Base-by-base conservation (phyloP, 495 filamentous ascomycete genomes). In the Copromyces sp. region DNA sequence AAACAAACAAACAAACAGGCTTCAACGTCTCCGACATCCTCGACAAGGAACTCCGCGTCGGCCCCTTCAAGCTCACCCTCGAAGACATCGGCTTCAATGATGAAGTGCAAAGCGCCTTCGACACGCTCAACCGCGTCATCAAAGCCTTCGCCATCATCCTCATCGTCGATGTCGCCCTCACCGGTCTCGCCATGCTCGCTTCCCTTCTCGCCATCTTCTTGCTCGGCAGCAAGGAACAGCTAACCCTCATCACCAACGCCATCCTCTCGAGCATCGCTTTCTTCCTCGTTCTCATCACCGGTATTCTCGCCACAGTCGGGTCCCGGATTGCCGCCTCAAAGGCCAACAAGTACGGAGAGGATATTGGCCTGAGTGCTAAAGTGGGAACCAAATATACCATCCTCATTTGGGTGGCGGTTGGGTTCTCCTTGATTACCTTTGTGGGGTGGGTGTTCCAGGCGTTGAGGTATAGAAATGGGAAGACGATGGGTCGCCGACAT, bases 351-450 rank as follows among this genome's bases (percentile, higher is more conserved):
- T 45, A 72, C 3, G 84, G 82, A 17, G 72, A 73, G 9, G 76
- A 77, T 4, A 73, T 78, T 3, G 82, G 81, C 11, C 75, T 86
- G 38, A 73, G 71, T 0, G 82, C 80, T 1, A 70, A 74, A 7
- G 70, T 76, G 16, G 83, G 84, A 17, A 68, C 39, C 35, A 78
- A 74, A 44, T 82, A 83, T 70, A 77, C 79, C 42, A 76, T 75
- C 32, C 80, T 94, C n/a, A 87, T 90, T 0, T 92, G 90, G 74
- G 85, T 88, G 2, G 87, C 90, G 40, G 84, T 90, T 20, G 91
- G 86, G 0, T 85, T 88, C 12, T 83, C 92, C 69, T 80, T 86
- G 3, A 83, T 86, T 16, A 86, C 90, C 69, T 83, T 89, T 40
- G 78, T 85, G 2, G 82, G 88, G 61, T 82, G 89, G 71, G 80